Evolutionary conservation across 1,139 yeast genomes (phyloP).

Genomic region (Hansenula sp.): DNA sequence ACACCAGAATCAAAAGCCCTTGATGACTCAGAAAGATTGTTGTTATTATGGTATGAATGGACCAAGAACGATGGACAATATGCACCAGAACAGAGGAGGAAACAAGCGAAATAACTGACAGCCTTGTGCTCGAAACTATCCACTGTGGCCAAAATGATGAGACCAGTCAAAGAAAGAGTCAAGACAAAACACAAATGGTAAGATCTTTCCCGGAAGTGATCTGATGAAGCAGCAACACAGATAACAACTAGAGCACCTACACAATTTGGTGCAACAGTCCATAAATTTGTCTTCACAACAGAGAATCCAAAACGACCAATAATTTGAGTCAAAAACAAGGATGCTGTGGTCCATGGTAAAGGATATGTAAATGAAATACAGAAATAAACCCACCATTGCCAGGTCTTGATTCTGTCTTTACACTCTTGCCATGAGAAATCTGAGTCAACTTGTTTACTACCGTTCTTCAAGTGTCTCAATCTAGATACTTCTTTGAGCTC

Average conservation of each 20-base stretch:
- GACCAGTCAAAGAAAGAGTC: conserved; percentile 10
- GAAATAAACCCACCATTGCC: conserved; percentile 14
- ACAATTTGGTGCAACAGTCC: conserved; percentile 15
- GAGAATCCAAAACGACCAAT: conserved; percentile 6
- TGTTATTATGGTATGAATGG: conserved; percentile 16
- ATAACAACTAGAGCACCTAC: conserved; percentile 8
- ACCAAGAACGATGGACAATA: conserved; percentile 14
- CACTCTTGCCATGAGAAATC: conserved; percentile 10
- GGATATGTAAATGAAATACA: conserved; percentile 11
- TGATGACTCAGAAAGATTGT: conserved; percentile 11
- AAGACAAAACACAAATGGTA: conserved; percentile 11
- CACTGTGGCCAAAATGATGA: conserved; percentile 12
- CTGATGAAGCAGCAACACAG: conserved; percentile 9
- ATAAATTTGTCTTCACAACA: conserved; percentile 10
- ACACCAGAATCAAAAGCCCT: conserved; percentile 14
- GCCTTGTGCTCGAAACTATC: conserved; percentile 7
- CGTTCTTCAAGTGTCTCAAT: conserved; percentile 7
- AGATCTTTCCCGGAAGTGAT: conserved; percentile 6
- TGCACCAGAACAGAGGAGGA: conserved; percentile 10
- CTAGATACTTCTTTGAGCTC: conserved; percentile 12
- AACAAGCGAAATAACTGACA: conserved; percentile 15
- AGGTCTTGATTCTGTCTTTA: conserved; percentile 4
- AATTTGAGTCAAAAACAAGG: conserved; percentile 14
- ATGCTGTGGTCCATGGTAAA: conserved; percentile 13
- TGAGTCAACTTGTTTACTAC: conserved; percentile 7